Evolutionary conservation across 2,329 filamentous ascomycete species (phyloP), one percentile per base, ranked within the genome.

Genomic region (Pestalotiopsis fici): DNA sequence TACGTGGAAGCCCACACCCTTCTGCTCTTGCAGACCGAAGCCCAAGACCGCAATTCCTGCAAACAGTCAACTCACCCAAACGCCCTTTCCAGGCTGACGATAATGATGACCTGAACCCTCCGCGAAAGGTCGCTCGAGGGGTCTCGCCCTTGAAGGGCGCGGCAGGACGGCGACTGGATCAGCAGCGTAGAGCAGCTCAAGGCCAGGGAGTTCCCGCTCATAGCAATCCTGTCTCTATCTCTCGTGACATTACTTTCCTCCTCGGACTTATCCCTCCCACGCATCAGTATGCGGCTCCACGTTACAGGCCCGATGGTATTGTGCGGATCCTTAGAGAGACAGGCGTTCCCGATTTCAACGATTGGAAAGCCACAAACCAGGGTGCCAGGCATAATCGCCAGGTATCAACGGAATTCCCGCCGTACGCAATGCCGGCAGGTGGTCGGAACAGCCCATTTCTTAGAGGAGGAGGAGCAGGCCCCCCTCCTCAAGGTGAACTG

Each of bases 61-160:
- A 81, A 21, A 75, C 79, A 5, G 83, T 82, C 23, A 85, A 87
- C 65, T 90, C 87, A 2, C 87, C 88, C 1, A 90, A 90, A 76
- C 85, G 91, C 56, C 86, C 90, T 0, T 86, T 90, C 50, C 87
- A 86, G 2, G 71, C 78, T 12, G 93, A 95, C 67, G 94, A 97
- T 54, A 91, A 93, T 47, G 90, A 91, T 69, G 89, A 91, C 65
- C 82, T 86, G 47, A 89, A 89, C 71, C 91, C 93, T 23, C 93
- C 94, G 1, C 93, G 95, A 72, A 98, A 98, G 78, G 87, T 98
- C 64, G 88, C 91, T 61, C 90, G 97, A 57, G 95, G 92, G n/a
- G 94, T 93, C 66, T 98, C 95, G 4, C 96, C 97, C 0, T 86
- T 98, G 47, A 99, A 98, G 78, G 94, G 94, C 15, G 93, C 93